A percentile compares a stretch with the other conserved stretches of the same genome.
These are phyloP conservation scores for Paramyrothecium sp. DNA, from an alignment of 2,329 filamentous ascomycete genomes.

Conservation along the genomic window DNA sequence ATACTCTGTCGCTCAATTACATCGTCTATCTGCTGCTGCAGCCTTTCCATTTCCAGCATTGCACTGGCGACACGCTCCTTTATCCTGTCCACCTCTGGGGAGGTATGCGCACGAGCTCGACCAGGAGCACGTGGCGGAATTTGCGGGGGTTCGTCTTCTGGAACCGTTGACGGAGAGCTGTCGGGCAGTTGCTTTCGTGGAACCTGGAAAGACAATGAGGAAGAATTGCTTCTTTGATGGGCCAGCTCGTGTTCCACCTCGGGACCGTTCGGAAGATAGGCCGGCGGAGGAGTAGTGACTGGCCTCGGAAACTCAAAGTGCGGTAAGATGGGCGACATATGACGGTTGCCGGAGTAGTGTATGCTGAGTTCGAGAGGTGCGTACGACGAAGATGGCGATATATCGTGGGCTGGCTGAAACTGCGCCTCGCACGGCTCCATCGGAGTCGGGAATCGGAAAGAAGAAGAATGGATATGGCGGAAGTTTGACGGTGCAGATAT, in stretches of 20 bases:
- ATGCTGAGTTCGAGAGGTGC: constrained; percentile 58
- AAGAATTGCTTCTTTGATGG: constrained; percentile 42
- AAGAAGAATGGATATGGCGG: constrained; percentile 52
- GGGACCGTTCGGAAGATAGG: constrained; percentile 26
- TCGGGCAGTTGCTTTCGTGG: constrained; percentile 41
- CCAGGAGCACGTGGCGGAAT: constrained; percentile 41
- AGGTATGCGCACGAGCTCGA: constrained; percentile 41
- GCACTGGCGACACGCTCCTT: constrained; percentile 55
- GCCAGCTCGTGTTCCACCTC: constrained; percentile 27
- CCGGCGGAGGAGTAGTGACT: constrained; percentile 37
- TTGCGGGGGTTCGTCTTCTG: constrained; percentile 23
- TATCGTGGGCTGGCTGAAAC: constrained; percentile 17
- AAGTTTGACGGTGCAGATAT: constrained; percentile 62
- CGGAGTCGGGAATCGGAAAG: constrained; percentile 33
- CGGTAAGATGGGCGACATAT: constrained; percentile 56
- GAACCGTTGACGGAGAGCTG: constrained; percentile 16
- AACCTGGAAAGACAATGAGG: constrained; percentile 56
- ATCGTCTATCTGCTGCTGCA: constrained; percentile 59
- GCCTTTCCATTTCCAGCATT: constrained; percentile 56
- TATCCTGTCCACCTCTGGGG: constrained; percentile 48
- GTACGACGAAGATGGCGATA: constrained; percentile 35
- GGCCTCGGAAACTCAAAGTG: constrained; percentile 42
- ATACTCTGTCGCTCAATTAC: constrained; percentile 60
- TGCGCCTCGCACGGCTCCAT: constrained; percentile 2
- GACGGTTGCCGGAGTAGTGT: constrained; percentile 31